These are phyloP conservation scores for Rhododendron ovatum DNA, from an alignment of 148 eudicot species.

Conservation along the genomic window DNA sequence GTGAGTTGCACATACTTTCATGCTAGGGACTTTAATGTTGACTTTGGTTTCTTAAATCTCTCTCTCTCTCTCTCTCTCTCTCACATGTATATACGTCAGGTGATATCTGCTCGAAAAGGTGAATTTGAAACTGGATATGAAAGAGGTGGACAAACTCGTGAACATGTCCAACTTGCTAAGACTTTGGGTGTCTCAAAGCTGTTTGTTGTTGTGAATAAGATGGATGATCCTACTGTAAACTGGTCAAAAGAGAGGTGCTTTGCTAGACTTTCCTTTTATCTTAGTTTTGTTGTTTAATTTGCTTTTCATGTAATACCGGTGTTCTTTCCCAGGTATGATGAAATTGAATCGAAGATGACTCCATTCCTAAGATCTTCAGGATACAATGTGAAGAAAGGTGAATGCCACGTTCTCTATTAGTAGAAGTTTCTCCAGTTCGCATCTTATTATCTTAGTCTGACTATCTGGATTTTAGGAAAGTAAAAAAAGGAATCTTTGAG, in stretches of 20 bases:
- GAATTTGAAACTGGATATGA: conserved; percentile 99
- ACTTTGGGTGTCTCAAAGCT: conserved; percentile 92
- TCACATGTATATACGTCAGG: conserved; percentile 29
- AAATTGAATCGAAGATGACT: conserved; percentile 82
- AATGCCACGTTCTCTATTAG: not conserved
- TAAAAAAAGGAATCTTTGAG: no score
- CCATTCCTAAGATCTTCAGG: conserved; percentile 73
- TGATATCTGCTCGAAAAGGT: conserved; percentile 96
- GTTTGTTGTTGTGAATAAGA: conserved; percentile 86
- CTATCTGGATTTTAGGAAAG: no score
- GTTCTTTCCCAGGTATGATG: conserved; percentile 62
- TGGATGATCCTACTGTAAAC: conserved; percentile 91
- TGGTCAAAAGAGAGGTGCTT: conserved; percentile 88
- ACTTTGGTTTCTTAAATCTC: conserved; percentile 19
- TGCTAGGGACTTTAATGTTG: no score
- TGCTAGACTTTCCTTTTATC: not conserved
- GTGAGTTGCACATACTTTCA: conserved; percentile 9
- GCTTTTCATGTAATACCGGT: not conserved
- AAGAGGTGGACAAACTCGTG: conserved; percentile 97
- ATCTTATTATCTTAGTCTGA: no score
- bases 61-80: not conserved
- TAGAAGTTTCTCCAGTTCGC: not conserved
- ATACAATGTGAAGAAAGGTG: conserved; percentile 96
- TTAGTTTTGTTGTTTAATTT: no score
- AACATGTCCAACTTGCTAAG: conserved; percentile 92